Evolutionary conservation across 2,329 filamentous ascomycete species (phyloP), one percentile per base, ranked within the genome.

Genomic region (Dryadomyces quercivorus): DNA sequence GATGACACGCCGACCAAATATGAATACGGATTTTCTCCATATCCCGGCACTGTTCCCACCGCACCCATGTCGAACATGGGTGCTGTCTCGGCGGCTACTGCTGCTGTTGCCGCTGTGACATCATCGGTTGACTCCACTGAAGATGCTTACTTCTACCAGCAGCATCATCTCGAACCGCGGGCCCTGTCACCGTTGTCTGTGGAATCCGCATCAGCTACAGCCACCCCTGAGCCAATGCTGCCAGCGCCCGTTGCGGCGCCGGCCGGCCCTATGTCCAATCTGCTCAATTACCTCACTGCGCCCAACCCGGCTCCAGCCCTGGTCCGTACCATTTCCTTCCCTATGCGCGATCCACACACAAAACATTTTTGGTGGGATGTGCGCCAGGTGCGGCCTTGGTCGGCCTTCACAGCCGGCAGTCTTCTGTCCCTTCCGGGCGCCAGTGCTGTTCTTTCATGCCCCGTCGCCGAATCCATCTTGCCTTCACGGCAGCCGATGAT

Each of bases 301-400:
- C 72, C 86, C 57, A 95, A 94, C 65, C 90, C 91, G 20, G 84
- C 88, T 21, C 86, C 91, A 18, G 85, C 85, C 44, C 75, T 95
- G 38, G 88, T 95, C 42, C 85, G 85, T 64, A 86, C 85, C 61
- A 80, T 92, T 61, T 87, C 85, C 57, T 84, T 85, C 65, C 82
- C 71, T 59, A 74, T 75, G 63, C 80, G 75, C 59, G 86, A 82
- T 66, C 83, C 76, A 63, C 79, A 76, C 69, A 85, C 78, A 63
- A 88, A 85, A 67, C 84, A 95, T 72, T 95, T 92, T 69, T 97
- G 92, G 92, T 96, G 89, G 87, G 92, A 97, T 64, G 79, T 95
- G 56, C 86, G 92, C 61, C 92, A 94, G 66, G 75, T 96, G 60
- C 82, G 88, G 59, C 78, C 82, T 58, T 96, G 92, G 92, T 79